Evolutionary conservation across 139 green algal species (phyloP).

Genomic region (Auxenochlorella protothecoides): DNA sequence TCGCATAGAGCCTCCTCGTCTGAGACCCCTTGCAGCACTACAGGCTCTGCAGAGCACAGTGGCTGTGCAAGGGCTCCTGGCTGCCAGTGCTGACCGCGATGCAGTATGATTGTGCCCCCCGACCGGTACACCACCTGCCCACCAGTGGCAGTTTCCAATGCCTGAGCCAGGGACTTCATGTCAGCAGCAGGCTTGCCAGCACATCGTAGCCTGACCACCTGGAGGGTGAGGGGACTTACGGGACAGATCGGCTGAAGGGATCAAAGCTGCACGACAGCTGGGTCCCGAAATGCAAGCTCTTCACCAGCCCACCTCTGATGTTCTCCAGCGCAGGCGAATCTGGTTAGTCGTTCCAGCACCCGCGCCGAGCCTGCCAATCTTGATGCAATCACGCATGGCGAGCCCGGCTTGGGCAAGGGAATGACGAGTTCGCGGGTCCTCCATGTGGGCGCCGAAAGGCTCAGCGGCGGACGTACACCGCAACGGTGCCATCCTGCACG

Average conservation of each 20-base stretch:
- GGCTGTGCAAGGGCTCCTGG: neutral
- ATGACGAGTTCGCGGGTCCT: too few species aligned
- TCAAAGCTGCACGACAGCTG: neutral
- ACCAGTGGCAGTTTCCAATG: conserved; percentile 17
- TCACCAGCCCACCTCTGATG: too few species aligned
- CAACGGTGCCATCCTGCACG: too few species aligned
- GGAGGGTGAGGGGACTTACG: neutral
- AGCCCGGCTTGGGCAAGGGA: too few species aligned
- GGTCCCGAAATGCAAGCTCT: too few species aligned
- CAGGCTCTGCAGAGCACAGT: too few species aligned
- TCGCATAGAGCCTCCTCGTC: too few species aligned
- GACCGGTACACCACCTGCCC: conserved; percentile 16
- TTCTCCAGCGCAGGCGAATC: too few species aligned
- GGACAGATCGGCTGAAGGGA: neutral
- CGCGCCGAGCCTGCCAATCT: neutral
- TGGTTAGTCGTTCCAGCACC: neutral
- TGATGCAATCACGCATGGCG: too few species aligned
- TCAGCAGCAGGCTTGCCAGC: conserved; percentile 21
- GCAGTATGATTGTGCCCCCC: conserved; percentile 22
- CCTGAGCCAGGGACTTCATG: conserved; percentile 20
- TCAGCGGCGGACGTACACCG: too few species aligned
- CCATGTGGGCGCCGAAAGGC: too few species aligned
- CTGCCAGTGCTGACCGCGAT: conserved; percentile 6
- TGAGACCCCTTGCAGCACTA: too few species aligned
- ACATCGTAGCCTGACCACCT: conserved; percentile 25